A percentile compares a stretch with the other conserved stretches of the same genome.
These are phyloP conservation scores for Akanthomyces lecanii DNA, from an alignment of 2,329 filamentous ascomycete genomes.

Conservation along the genomic window DNA sequence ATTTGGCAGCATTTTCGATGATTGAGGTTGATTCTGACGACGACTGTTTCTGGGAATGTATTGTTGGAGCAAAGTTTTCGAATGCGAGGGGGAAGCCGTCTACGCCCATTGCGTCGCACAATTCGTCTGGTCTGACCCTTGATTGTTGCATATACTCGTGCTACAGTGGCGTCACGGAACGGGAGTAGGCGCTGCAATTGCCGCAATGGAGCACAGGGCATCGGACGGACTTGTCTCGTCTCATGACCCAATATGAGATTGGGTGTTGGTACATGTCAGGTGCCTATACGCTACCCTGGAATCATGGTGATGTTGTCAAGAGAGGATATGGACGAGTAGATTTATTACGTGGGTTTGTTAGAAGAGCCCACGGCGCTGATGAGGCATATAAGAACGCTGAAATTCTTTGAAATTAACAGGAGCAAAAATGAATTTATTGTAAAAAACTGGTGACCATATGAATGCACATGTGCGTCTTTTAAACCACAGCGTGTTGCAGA, in stretches of 20 bases:
- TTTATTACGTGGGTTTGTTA: no score
- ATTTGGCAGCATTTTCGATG: constrained; percentile 8
- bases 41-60: neutral
- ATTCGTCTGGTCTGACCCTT: neutral
- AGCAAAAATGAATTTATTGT: neutral
- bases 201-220: neutral
- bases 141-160: constrained; percentile 1
- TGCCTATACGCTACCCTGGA: neutral
- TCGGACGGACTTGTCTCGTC: neutral
- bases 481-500: no score
- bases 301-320: no score
- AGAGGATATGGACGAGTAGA: no score
- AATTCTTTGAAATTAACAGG: neutral
- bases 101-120: neutral
- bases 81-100: neutral
- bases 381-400: no score
- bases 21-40: neutral
- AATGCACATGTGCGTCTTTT: no score
- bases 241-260: neutral
- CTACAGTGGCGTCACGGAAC: neutral
- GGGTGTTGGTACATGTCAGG: no score
- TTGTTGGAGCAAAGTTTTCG: neutral
- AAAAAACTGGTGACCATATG: no score
- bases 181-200: neutral
- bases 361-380: no score